Evolutionary conservation across 2,329 filamentous ascomycete genomes (phyloP), one percentile per base, ranked within the genome.

Genomic region (Sporothrix variecibatus): DNA sequence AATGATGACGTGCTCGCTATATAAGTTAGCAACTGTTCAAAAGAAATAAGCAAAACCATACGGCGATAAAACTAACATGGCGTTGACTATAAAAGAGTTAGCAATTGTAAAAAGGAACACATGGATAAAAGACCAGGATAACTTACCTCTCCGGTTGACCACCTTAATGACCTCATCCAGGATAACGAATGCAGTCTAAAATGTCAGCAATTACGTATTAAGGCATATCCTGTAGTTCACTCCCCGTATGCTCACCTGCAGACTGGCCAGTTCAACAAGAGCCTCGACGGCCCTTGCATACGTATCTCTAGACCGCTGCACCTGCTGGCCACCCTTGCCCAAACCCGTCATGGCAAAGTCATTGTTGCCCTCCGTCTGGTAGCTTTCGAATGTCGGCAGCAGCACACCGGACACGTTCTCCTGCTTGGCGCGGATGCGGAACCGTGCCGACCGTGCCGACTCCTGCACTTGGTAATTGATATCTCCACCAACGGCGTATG

Each of bases 141-240:
- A 81, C 86, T 81, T 83, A 93, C 92, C 92, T 93, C 96, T 92
- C 80, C 96, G 90, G 83, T 99, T 99, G 73, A 99, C 96, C 34
- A 98, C 94, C 86, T 99, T 99, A 85, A 99, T 99, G 74, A 99
- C 96, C 84, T 99, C 96, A 82, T 99, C 96, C 75, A 99, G 84
- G 77, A 98, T 98, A 67, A 99, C 94, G 82, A 99, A 99, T 6
- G 96, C 96, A 77, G 96, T 99, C 89, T 92, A 60, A n/a, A 23
- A 77, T 75, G 62, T 58, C 62, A 40, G 56, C 11, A 58, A 58
- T 7, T 17, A 17, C 1, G 3, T 4, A 49, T 1, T 15, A 17
- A 43, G 1, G 9, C 9, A 23, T 6, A 31, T 6, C n/a, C 8
- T 20, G 15, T 12, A 26, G 46, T 5, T 34, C 9, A 2, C 28